Base-by-base conservation (phyloP, 208 protist species). In the Wallacemonas collosoma region DNA sequence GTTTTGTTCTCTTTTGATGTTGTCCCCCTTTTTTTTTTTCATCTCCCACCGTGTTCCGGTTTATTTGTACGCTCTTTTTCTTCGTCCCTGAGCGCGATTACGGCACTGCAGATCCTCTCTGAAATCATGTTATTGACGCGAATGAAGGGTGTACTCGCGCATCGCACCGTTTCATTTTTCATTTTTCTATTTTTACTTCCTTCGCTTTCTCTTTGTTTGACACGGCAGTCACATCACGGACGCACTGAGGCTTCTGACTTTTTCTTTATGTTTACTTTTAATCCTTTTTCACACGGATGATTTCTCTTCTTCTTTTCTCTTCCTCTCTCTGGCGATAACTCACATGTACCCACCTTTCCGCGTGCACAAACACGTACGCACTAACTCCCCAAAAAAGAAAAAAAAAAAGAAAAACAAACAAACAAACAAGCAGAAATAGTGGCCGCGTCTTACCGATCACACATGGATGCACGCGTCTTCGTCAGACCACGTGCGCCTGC, bases 271-370 rank as follows among this genome's bases (percentile, higher is more conserved):
- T 70, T 45, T 58, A 3, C 11, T 57, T 41, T 41, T 54, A 36
- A 12, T 70, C 58, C 6, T 57, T 15, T 57, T 26, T 14, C 38
- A 15, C 14, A 9, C 26, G 35, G 36, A 14, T 47, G 58, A 64
- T 41, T 58, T 70, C 7, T 68, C 48, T n/a, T 9, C 12, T 62
- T 62, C 1, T 17, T 62, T 40, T 62, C 26, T 62, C 35, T 9
- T 39, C 56, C 26, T 62, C 26, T 15, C 17, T 57, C 26, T 57
- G 53, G 53, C 53, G 53, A 57, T 57, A 57, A 57, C 53, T 57
- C 53, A 7, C 53, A 57, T 57, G 53, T 57, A 57, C 14, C 53
- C 53, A 6, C 53, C 8, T 35, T 17, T 17, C 26, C 0, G 17
- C 53, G 53, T 57, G 53, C 6, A 57, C 58, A 36, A 7, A 44